Evolutionary conservation across 495 filamentous ascomycete species (phyloP).

Genomic region (Aspergillus leporis): DNA sequence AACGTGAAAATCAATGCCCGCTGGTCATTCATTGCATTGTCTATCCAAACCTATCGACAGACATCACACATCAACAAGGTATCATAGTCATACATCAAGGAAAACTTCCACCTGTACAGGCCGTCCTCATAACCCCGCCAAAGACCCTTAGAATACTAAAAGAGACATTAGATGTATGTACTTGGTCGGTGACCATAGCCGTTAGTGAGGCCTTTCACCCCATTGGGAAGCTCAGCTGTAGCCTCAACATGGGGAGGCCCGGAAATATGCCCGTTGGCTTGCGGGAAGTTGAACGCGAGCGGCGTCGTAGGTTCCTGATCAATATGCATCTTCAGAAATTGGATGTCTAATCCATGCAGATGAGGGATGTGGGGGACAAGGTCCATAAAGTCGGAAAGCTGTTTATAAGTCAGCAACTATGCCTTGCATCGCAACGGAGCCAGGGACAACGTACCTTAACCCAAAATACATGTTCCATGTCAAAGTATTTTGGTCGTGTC

Average conservation of each 20-base stretch:
- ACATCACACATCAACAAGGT: constrained; percentile 43
- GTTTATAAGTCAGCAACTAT: constrained; percentile 23
- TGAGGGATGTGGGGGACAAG: constrained; percentile 70
- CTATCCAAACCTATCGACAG: constrained; percentile 20
- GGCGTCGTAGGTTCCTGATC: constrained; percentile 38
- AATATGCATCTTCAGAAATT: constrained; percentile 49
- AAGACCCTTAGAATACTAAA: constrained; percentile 20
- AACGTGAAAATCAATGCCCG: constrained; percentile 6
- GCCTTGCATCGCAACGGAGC: not conserved
- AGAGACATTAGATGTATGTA: constrained; percentile 49
- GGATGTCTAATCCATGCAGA: constrained; percentile 60
- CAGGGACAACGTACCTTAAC: constrained; percentile 59
- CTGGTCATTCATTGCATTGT: constrained; percentile 5
- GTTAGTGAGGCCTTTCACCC: constrained; percentile 37
- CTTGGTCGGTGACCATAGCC: constrained; percentile 44
- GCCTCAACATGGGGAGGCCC: constrained; percentile 24
- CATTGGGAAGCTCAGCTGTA: constrained; percentile 21
- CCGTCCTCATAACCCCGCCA: constrained; percentile 25
- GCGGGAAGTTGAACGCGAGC: constrained; percentile 17
- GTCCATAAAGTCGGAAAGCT: constrained; percentile 75
- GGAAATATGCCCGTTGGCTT: constrained; percentile 37
- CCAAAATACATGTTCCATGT: constrained; percentile 69
- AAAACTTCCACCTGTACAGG: constrained; percentile 40
- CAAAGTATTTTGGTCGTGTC: constrained; percentile 53
- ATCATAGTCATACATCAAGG: constrained; percentile 54